phyloP scores from a whole-genome alignment of 768 basidiomycete genomes.

The Amanita molliuscula region DNA sequence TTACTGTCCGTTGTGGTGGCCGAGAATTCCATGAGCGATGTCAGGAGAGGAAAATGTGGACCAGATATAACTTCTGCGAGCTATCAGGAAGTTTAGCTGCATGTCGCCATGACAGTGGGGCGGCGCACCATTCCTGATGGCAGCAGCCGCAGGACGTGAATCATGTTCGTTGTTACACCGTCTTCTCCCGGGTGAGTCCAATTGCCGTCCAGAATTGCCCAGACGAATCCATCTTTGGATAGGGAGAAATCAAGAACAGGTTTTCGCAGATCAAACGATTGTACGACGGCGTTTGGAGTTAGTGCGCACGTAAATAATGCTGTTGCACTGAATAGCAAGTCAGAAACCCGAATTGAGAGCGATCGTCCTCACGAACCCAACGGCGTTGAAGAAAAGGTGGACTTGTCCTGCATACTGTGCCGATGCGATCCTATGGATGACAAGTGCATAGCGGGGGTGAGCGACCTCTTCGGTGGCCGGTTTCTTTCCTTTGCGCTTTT shows the following conservation, averaged over 20 bases:
- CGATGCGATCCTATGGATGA: constrained; percentile 46
- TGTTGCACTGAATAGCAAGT: background rate
- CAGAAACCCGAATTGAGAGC: background rate
- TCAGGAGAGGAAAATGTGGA: constrained; percentile 21
- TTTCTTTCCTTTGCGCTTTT: constrained; percentile 14
- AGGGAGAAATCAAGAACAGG: constrained; percentile 15
- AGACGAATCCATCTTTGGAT: constrained; percentile 12
- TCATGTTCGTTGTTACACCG: constrained; percentile 5
- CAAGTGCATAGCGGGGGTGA: constrained; percentile 34
- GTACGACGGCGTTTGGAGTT: constrained; percentile 2
- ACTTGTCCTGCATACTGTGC: constrained; percentile 23
- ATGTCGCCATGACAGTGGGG: background rate
- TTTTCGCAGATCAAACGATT: constrained; percentile 13
- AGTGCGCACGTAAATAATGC: constrained; percentile 6
- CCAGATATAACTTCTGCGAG: constrained; percentile 18
- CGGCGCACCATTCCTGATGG: constrained; percentile 26
- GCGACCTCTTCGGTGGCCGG: constrained; percentile 11
- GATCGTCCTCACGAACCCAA: constrained; percentile 45
- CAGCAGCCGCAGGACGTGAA: constrained; percentile 20
- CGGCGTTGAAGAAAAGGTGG: constrained; percentile 53
- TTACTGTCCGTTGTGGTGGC: constrained; percentile 40
- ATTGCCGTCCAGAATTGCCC: constrained; percentile 16
- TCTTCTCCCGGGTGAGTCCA: constrained; percentile 8
- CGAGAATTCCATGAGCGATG: constrained; percentile 25
- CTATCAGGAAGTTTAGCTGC: constrained; percentile 15